phyloP scores from a whole-genome alignment of 768 basidiomycete genomes.

The Amanita inopinata region DNA sequence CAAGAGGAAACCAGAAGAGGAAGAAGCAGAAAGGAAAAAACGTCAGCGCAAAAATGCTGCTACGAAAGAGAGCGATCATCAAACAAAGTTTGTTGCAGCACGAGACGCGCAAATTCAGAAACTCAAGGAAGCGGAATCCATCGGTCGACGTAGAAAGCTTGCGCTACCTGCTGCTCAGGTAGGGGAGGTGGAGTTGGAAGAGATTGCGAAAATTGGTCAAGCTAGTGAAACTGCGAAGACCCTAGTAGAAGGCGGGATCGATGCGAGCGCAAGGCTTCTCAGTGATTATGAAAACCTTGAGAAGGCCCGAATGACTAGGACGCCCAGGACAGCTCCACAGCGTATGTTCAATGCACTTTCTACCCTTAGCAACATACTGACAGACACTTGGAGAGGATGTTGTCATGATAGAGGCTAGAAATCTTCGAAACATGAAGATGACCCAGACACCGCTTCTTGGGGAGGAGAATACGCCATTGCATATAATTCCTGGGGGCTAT shows the following conservation, averaged over 20 bases:
- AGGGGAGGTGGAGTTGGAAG: slow-evolving; percentile 88
- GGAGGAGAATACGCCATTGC: slow-evolving; percentile 95
- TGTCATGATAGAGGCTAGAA: slow-evolving; percentile 89
- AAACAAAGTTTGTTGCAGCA: slow-evolving; percentile 94
- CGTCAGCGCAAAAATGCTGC: slow-evolving; percentile 58
- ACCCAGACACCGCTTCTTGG: slow-evolving; percentile 92
- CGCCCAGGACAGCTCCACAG: slow-evolving; percentile 89
- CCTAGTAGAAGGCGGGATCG: slow-evolving; percentile 71
- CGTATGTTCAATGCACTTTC: slow-evolving; percentile 42
- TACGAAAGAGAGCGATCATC: slow-evolving; percentile 64
- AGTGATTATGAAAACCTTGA: slow-evolving; percentile 91
- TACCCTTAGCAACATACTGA: background rate
- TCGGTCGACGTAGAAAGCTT: slow-evolving; percentile 78
- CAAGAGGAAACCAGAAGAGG: slow-evolving; percentile 89
- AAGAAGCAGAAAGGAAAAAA: slow-evolving; percentile 90
- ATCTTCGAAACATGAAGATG: slow-evolving; percentile 88
- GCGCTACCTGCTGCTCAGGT: slow-evolving; percentile 86
- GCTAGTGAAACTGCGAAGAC: slow-evolving; percentile 85
- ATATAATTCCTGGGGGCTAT: slow-evolving; percentile 62
- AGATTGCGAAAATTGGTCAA: slow-evolving; percentile 97
- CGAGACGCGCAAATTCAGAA: slow-evolving; percentile 97
- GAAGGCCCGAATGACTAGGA: slow-evolving; percentile 83
- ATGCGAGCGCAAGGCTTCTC: slow-evolving; percentile 76
- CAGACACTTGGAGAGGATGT: slow-evolving; percentile 68
- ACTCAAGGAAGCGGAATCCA: slow-evolving; percentile 94